Conservation (phyloP, 306 rosid species). For the Ormosia emarginata region DNA sequence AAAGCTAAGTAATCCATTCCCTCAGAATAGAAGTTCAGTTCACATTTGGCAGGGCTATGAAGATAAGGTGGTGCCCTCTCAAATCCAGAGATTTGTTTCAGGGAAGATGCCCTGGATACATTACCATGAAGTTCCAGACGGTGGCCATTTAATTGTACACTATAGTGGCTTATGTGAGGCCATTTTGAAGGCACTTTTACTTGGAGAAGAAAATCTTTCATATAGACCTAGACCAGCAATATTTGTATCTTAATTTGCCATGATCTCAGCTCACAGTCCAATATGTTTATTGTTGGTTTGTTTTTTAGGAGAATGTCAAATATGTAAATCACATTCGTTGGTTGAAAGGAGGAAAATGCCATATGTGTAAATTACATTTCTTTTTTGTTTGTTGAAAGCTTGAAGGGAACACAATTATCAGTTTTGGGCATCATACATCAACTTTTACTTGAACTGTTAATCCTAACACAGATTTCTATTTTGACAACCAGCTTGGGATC, state of each 20-base stretch:
- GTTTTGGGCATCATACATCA: neutral
- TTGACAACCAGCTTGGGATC: neutral
- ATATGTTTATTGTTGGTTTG: slow-evolving; percentile 2
- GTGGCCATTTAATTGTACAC: slow-evolving; percentile 89
- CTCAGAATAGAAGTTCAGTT: slow-evolving; percentile 46
- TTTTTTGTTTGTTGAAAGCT: slow-evolving; percentile 15
- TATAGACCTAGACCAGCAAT: slow-evolving; percentile 43
- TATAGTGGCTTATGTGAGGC: slow-evolving; percentile 77
- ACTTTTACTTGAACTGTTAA: neutral
- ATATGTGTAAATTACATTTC: slow-evolving; percentile 35
- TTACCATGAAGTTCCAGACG: slow-evolving; percentile 88
- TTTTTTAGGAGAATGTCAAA: slow-evolving; percentile 7
- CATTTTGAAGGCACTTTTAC: slow-evolving; percentile 79
- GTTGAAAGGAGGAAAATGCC: slow-evolving; percentile 21
- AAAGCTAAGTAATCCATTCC: slow-evolving; percentile 69
- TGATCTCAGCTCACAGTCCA: neutral
- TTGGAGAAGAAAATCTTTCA: slow-evolving; percentile 63
- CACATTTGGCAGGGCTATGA: slow-evolving; percentile 97
- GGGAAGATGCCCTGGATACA: slow-evolving; percentile 78
- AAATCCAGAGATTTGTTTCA: slow-evolving; percentile 71
- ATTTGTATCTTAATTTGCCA: slow-evolving; percentile 23
- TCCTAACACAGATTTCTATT: neutral
- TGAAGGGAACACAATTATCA: neutral
- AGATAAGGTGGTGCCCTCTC: slow-evolving; percentile 84
- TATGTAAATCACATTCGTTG: slow-evolving; percentile 40